Conservation (phyloP, 306 rosid genomes). For the Ochetophila trinervis region DNA sequence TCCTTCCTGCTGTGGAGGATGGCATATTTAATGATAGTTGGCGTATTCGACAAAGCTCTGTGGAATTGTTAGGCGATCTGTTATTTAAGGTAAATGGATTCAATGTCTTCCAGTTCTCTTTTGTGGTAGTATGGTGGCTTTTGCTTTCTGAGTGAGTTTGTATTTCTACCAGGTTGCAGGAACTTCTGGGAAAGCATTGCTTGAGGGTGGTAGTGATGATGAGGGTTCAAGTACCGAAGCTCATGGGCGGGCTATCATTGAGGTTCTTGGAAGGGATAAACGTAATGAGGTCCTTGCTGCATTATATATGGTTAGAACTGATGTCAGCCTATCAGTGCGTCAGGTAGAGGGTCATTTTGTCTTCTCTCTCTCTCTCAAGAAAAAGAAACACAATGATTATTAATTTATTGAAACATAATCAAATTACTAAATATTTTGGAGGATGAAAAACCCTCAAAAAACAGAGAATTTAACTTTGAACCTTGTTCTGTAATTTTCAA, state of each 20-base stretch:
- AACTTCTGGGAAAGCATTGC: conserved; percentile 97
- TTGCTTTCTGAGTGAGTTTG: not conserved
- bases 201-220: conserved; percentile 99
- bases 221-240: conserved; percentile 99
- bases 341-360: conserved; percentile 53
- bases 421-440: no score
- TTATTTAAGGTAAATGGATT: conserved; percentile 71
- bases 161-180: conserved; percentile 81
- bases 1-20: conserved; percentile 96
- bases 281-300: conserved; percentile 97
- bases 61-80: conserved; percentile 91
- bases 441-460: no score
- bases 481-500: no score
- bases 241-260: conserved; percentile 96
- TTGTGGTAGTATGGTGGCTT: conserved; percentile 2
- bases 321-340: conserved; percentile 94
- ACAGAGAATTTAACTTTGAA: no score
- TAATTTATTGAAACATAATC: not conserved
- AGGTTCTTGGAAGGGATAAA: conserved; percentile 81
- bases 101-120: conserved; percentile 7
- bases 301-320: conserved; percentile 93
- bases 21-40: conserved; percentile 95
- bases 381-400: no score
- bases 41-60: conserved; percentile 98
- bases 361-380: no score